Conservation (phyloP, 768 basidiomycete genomes). For the Pisolithus sp. region DNA sequence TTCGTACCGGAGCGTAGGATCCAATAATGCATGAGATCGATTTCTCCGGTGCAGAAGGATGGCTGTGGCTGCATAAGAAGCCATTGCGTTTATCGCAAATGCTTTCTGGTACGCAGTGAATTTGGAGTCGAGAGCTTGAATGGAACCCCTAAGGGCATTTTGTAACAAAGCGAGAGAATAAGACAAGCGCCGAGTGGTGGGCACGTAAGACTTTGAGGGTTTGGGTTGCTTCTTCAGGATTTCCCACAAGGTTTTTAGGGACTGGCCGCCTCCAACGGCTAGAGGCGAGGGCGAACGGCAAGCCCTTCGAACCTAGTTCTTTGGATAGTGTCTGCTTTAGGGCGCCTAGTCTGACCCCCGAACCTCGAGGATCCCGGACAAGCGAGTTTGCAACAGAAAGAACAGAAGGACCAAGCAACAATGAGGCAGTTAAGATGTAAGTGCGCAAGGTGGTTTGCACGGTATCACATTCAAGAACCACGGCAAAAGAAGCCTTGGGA, state of each 20-base stretch:
- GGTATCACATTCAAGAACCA: constrained; percentile 40
- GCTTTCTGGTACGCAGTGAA: constrained; percentile 41
- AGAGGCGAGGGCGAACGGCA: constrained; percentile 64
- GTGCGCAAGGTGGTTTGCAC: constrained; percentile 57
- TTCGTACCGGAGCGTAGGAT: constrained; percentile 8
- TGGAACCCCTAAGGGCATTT: not conserved
- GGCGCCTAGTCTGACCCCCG: constrained; percentile 12
- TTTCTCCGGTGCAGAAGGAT: constrained; percentile 50
- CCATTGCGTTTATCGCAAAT: constrained; percentile 51
- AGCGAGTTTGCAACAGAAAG: constrained; percentile 44
- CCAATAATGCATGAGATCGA: constrained; percentile 20
- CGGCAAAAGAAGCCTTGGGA: constrained; percentile 2
- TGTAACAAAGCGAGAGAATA: not conserved
- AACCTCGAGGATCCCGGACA: constrained; percentile 15
- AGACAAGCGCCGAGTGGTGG: not conserved
- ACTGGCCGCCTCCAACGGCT: constrained; percentile 57
- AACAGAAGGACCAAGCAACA: constrained; percentile 62
- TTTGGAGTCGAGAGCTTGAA: constrained; percentile 11
- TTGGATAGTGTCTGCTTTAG: constrained; percentile 38
- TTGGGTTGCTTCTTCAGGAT: constrained; percentile 7
- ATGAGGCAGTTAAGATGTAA: constrained; percentile 56
- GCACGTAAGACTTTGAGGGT: not conserved
- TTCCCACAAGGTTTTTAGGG: constrained; percentile 43
- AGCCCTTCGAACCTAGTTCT: constrained; percentile 56
- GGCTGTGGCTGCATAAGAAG: constrained; percentile 48